A percentile compares a stretch with the other conserved stretches of the same genome.
Conservation (phyloP, 2,329 filamentous ascomycete genomes). For the Verticillium albo-atrum region DNA sequence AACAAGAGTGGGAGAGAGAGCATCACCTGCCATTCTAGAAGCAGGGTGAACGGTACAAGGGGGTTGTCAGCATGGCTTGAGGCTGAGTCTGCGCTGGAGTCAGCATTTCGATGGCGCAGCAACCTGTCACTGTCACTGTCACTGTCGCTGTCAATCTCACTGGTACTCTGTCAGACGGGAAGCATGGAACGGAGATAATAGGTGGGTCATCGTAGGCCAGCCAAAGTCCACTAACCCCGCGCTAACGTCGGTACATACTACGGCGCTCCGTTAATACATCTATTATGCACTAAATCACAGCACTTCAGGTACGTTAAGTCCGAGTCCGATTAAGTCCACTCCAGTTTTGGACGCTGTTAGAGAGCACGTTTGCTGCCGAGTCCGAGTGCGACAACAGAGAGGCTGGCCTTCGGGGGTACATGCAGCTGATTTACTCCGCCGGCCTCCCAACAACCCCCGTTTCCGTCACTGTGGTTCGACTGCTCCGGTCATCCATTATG, state of each 20-base stretch:
- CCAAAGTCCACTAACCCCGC: neutral
- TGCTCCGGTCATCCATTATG: neutral
- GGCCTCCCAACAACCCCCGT: too few species aligned
- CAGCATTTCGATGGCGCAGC: neutral
- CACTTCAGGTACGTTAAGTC: neutral
- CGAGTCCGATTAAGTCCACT: neutral
- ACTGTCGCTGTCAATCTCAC: too few species aligned
- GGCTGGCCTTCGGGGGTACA: neutral
- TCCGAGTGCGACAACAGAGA: neutral
- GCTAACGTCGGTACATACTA: neutral
- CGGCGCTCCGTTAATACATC: neutral
- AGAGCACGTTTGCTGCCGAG: neutral
- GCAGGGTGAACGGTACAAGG: neutral
- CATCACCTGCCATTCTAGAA: neutral
- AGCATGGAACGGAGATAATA: neutral
- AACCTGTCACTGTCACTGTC: neutral
- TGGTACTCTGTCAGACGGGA: too few species aligned
- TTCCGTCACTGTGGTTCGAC: neutral
- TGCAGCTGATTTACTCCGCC: neutral
- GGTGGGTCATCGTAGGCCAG: neutral
- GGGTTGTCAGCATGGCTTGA: neutral
- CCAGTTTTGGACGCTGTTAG: neutral
- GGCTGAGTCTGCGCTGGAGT: neutral
- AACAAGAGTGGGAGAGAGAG: conserved; percentile 3
- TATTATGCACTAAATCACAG: too few species aligned